Conservation (phyloP, 1,284 basidiomycete genomes). For the Ustilago sp. region DNA sequence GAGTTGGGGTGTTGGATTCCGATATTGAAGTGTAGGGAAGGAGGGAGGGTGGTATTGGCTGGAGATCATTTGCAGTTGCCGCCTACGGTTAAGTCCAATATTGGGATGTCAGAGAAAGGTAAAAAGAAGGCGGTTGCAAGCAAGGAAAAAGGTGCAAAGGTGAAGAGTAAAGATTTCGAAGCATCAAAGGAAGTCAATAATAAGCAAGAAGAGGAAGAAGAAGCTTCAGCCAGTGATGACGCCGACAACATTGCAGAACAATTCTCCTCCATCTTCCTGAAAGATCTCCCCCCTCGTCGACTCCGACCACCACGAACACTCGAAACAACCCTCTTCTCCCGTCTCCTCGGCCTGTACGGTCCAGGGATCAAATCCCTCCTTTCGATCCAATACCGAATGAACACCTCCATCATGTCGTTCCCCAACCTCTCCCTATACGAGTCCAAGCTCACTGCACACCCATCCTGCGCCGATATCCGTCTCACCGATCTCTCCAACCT, state of each 20-base stretch:
- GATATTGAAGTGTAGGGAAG: constrained; percentile 73
- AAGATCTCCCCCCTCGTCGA: background rate
- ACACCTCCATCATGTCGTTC: constrained; percentile 84
- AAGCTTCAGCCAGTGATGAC: background rate
- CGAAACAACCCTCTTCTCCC: constrained; percentile 90
- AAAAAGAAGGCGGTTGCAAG: background rate
- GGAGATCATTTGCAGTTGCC: constrained; percentile 76
- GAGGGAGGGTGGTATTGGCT: constrained; percentile 61
- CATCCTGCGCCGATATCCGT: constrained; percentile 79
- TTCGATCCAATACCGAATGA: constrained; percentile 78
- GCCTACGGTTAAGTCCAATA: constrained; percentile 78
- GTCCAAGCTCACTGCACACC: constrained; percentile 78
- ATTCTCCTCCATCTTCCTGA: constrained; percentile 7
- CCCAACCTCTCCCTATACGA: constrained; percentile 86
- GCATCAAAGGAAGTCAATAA: background rate
- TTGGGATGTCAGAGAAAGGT: background rate
- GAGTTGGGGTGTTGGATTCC: constrained; percentile 98
- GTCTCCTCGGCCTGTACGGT: constrained; percentile 88
- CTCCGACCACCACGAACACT: constrained; percentile 80
- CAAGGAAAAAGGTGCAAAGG: background rate
- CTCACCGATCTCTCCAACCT: constrained; percentile 75
- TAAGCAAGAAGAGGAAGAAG: constrained; percentile 10
- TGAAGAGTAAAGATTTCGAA: constrained; percentile 19
- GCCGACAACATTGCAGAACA: constrained; percentile 7
- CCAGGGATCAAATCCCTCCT: constrained; percentile 85